Percentiles rank a stretch among this genome's conserved stretches.
These are phyloP conservation scores for Xerophyta viscosa DNA, from an alignment of 106 monocot genomes.

Conservation along the genomic window DNA sequence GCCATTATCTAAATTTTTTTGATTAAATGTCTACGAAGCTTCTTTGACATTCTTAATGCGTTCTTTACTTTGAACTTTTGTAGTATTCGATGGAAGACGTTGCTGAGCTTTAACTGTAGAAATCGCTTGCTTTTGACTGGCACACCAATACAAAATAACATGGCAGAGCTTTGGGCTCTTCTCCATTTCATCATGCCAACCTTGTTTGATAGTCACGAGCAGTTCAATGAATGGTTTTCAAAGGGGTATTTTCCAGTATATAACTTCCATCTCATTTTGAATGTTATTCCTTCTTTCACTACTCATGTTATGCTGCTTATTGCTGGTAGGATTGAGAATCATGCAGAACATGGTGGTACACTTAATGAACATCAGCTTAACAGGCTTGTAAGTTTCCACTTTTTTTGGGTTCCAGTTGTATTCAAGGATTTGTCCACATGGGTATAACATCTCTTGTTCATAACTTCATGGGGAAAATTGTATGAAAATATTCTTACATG, in stretches of 20 bases:
- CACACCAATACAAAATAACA: constrained; percentile 98
- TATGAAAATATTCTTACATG: too few relatives aligned
- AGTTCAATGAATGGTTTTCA: constrained; percentile 99
- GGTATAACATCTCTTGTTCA: too few relatives aligned
- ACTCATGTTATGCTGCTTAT: constrained; percentile 12
- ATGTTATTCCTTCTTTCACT: constrained; percentile 1
- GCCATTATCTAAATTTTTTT: too few relatives aligned
- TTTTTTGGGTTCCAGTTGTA: too few relatives aligned
- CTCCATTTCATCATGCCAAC: constrained; percentile 99
- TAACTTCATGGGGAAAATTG: too few relatives aligned
- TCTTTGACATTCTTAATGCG: too few relatives aligned
- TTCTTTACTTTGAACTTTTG: background rate
- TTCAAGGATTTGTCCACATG: too few relatives aligned
- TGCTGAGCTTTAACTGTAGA: constrained; percentile 95
- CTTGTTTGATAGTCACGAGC: constrained; percentile 95
- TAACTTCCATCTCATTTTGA: background rate
- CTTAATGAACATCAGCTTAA: constrained; percentile 98
- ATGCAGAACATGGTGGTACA: constrained; percentile 98
- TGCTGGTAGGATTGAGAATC: constrained; percentile 79
- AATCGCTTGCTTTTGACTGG: constrained; percentile 96
- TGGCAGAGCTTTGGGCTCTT: constrained; percentile 99
- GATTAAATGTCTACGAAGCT: too few relatives aligned
- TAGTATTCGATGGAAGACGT: constrained; percentile 94
- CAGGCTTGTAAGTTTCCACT: constrained; percentile 53
- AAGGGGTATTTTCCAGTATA: constrained; percentile 63